Conservation (phyloP, 2,329 filamentous ascomycete genomes). For the Plenodomus tracheiphilus region DNA sequence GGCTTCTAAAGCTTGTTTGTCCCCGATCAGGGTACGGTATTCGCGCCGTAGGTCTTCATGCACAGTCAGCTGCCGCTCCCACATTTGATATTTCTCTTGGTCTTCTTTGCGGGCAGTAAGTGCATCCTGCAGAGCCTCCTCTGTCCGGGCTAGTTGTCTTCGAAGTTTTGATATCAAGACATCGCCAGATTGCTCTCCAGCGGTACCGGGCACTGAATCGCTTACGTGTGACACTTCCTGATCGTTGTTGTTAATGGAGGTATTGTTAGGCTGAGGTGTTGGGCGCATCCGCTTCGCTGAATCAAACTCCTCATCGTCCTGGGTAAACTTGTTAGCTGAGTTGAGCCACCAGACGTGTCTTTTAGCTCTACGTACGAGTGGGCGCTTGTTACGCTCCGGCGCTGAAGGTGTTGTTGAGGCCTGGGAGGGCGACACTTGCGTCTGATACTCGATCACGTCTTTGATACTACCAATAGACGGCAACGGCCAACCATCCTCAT, state of each 20-base stretch:
- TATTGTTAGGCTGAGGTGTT: conserved; percentile 31
- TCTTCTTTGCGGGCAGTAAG: conserved; percentile 12
- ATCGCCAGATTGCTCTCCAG: conserved; percentile 5
- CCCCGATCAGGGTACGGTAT: conserved; percentile 19
- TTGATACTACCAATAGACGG: conserved; percentile 37
- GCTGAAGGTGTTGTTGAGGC: conserved; percentile 17
- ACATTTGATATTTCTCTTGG: background rate
- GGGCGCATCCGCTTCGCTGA: conserved; percentile 40
- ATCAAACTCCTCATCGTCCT: conserved; percentile 30
- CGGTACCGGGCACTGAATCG: conserved; percentile 45
- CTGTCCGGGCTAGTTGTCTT: conserved; percentile 8
- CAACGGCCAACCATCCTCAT: conserved; percentile 28
- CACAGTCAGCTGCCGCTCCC: conserved; percentile 29
- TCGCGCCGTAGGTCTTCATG: conserved; percentile 29
- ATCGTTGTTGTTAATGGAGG: conserved; percentile 9
- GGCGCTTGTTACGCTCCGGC: conserved; percentile 31
- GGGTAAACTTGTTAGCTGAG: conserved; percentile 1
- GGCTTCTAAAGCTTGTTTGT: conserved; percentile 19
- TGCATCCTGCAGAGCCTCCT: conserved; percentile 10
- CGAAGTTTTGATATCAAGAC: conserved; percentile 5
- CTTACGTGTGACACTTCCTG: conserved; percentile 47
- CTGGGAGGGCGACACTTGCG: conserved; percentile 24
- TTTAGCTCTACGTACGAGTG: conserved; percentile 19
- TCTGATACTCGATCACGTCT: conserved; percentile 32
- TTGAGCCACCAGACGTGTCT: background rate